Conservation (phyloP, 1,284 basidiomycete species). For the Ustilago cynodontis region DNA sequence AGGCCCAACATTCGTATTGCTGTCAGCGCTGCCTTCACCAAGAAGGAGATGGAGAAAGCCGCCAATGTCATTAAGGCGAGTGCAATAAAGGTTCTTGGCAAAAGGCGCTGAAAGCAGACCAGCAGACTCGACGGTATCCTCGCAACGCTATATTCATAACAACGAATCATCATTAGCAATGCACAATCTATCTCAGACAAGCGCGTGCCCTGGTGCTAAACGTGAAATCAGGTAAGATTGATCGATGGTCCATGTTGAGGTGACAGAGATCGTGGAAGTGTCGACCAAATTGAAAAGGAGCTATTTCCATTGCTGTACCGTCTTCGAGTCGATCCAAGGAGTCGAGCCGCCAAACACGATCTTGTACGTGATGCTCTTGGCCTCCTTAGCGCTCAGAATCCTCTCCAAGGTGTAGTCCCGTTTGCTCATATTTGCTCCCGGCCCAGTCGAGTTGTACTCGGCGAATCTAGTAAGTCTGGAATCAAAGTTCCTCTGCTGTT, state of each 20-base stretch:
- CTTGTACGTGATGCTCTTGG: slow-evolving; percentile 17
- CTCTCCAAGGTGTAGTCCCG: slow-evolving; percentile 12
- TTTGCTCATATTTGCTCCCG: slow-evolving; percentile 2
- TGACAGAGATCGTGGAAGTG: not conserved
- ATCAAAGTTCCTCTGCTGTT: slow-evolving; percentile 16
- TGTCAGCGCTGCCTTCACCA: slow-evolving; percentile 80
- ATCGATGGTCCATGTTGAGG: not conserved
- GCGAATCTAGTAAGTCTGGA: slow-evolving; percentile 21
- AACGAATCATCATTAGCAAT: not conserved
- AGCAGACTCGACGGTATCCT: not conserved
- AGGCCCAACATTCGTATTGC: slow-evolving; percentile 89
- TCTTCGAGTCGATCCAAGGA: slow-evolving; percentile 30
- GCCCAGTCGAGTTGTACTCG: slow-evolving; percentile 29
- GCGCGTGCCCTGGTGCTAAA: not conserved
- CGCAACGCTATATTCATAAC: not conserved
- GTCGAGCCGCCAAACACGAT: slow-evolving; percentile 28
- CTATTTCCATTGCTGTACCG: slow-evolving; percentile 12
- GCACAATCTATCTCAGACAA: not conserved
- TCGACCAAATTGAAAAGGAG: not conserved
- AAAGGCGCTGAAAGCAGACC: slow-evolving; percentile 48
- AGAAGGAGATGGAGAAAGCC: slow-evolving; percentile 93
- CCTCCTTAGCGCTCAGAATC: slow-evolving; percentile 23
- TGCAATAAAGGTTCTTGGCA: slow-evolving; percentile 77
- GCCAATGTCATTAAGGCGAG: slow-evolving; percentile 80
- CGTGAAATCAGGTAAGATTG: not conserved